phyloP scores from a whole-genome alignment of 257 asterid genomes.

The Nicotiana noctiflora region DNA sequence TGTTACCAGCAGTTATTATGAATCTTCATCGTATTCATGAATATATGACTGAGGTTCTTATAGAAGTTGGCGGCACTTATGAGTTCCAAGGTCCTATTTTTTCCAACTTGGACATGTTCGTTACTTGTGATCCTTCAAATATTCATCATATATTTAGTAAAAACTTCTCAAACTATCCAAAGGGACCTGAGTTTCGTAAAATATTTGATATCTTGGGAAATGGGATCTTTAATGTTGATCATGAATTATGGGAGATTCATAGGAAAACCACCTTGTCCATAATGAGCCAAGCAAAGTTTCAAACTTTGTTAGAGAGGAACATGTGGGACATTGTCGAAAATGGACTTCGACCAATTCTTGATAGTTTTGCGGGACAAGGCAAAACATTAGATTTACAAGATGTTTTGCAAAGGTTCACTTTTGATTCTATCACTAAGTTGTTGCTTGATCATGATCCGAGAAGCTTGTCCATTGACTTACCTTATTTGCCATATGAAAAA shows the following conservation, averaged over 20 bases:
- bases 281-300: neutral
- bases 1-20: too few species aligned
- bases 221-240: neutral
- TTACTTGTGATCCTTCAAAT: constrained; percentile 3
- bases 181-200: neutral
- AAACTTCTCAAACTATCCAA: constrained; percentile 7
- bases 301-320: neutral
- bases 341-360: constrained; percentile 3
- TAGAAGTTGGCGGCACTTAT: too few species aligned
- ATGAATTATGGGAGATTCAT: constrained; percentile 1
- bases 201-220: constrained; percentile 2
- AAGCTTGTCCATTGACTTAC: neutral
- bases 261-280: neutral
- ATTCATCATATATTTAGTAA: neutral
- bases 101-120: neutral
- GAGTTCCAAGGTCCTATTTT: too few species aligned
- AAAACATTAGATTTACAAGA: constrained; percentile 1
- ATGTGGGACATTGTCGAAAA: neutral
- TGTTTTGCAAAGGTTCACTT: constrained; percentile 4
- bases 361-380: neutral
- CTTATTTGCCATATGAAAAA: neutral
- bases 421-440: neutral
- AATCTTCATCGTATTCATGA: too few species aligned
- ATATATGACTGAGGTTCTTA: too few species aligned
- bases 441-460: neutral